Conservation (phyloP, 2,329 filamentous ascomycete genomes). For the Colletotrichum graminicola region DNA sequence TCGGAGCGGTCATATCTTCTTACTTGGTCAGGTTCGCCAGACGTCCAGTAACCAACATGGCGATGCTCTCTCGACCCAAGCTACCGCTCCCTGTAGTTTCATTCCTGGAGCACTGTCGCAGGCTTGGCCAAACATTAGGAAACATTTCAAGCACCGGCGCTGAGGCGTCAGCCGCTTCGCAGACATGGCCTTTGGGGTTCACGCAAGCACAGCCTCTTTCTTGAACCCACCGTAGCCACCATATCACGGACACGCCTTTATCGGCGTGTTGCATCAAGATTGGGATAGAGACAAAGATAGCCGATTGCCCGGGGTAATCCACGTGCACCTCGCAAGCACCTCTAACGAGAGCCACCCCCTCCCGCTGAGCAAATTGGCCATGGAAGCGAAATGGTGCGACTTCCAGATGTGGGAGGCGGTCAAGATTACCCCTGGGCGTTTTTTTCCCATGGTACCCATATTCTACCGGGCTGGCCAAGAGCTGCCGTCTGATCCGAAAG, state of each 20-base stretch:
- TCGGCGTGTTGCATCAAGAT: conserved; percentile 32
- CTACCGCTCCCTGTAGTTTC: not conserved
- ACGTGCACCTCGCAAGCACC: conserved; percentile 23
- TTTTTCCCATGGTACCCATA: not conserved
- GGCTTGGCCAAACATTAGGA: conserved; percentile 15
- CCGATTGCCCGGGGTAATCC: conserved; percentile 38
- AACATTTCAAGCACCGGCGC: conserved; percentile 10
- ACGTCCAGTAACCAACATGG: not conserved
- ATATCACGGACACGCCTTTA: conserved; percentile 15
- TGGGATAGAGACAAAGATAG: conserved; percentile 39
- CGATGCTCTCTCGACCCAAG: not conserved
- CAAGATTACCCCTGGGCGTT: conserved; percentile 2
- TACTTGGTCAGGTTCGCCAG: not conserved
- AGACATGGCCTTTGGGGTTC: conserved; percentile 4
- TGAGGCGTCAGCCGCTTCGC: conserved; percentile 11
- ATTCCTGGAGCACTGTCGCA: not conserved
- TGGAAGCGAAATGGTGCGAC: conserved; percentile 37
- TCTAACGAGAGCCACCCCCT: not conserved
- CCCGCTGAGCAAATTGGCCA: conserved; percentile 30
- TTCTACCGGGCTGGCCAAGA: conserved; percentile 34
- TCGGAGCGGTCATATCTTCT: not conserved
- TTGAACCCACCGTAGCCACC: not conserved
- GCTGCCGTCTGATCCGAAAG: conserved; percentile 40
- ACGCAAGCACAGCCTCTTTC: conserved; percentile 9
- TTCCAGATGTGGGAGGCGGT: conserved; percentile 33